Evolutionary conservation across 1,139 yeast genomes (phyloP).

Genomic region (Candida sp.): DNA sequence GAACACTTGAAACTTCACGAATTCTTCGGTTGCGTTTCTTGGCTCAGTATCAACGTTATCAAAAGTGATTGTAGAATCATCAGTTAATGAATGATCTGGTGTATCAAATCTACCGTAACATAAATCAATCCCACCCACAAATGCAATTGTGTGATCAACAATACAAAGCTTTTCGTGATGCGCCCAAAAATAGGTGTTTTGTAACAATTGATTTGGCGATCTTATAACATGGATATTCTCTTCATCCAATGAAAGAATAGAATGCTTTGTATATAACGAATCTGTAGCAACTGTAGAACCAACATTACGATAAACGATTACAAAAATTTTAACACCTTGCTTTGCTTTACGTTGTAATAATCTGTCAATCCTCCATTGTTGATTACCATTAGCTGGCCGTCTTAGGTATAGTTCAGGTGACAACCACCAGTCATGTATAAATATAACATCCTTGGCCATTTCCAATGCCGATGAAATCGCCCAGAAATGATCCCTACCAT

Average conservation of each 20-base stretch:
- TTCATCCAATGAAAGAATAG: constrained; percentile 75
- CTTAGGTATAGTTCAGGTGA: constrained; percentile 91
- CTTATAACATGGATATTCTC: constrained; percentile 87
- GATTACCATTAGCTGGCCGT: constrained; percentile 94
- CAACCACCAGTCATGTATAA: constrained; percentile 99
- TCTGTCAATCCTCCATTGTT: constrained; percentile 90
- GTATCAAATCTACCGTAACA: constrained; percentile 97
- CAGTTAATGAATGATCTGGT: constrained; percentile 88
- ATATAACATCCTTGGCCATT: constrained; percentile 92
- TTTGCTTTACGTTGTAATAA: constrained; percentile 85
- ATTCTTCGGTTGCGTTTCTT: constrained; percentile 28
- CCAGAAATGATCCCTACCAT: constrained; percentile 96
- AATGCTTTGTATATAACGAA: constrained; percentile 91
- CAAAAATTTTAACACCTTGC: constrained; percentile 88
- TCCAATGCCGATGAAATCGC: constrained; percentile 89
- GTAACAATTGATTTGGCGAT: constrained; percentile 93
- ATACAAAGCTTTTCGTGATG: constrained; percentile 95
- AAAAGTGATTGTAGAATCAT: constrained; percentile 56
- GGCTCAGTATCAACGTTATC: constrained; percentile 25
- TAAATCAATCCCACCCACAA: constrained; percentile 92
- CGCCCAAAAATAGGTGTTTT: constrained; percentile 97
- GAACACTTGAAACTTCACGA: constrained; percentile 62
- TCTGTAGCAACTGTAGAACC: constrained; percentile 94
- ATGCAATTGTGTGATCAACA: constrained; percentile 84
- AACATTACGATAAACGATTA: constrained; percentile 93